These are phyloP conservation scores for Croton setiger DNA, from an alignment of 441 rosid genomes.

Conservation along the genomic window DNA sequence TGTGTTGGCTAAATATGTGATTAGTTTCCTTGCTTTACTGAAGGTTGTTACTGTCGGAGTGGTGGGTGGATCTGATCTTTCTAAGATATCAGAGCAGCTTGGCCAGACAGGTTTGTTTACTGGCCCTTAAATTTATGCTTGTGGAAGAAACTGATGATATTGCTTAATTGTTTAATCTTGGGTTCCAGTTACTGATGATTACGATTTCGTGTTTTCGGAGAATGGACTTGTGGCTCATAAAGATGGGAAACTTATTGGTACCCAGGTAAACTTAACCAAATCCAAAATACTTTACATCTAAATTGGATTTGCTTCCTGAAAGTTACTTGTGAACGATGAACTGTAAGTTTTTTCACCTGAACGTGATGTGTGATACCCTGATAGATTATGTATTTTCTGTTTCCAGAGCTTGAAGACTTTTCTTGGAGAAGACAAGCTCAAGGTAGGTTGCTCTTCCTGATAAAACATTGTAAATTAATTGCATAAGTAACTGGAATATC, in stretches of 20 bases:
- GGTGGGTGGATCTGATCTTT: conserved; percentile 94
- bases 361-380: conserved; percentile 15
- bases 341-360: conserved; percentile 12
- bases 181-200: conserved; percentile 66
- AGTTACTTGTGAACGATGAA: not conserved
- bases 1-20: conserved; percentile 5
- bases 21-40: conserved; percentile 12
- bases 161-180: conserved; percentile 1
- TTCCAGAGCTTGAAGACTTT: conserved; percentile 79
- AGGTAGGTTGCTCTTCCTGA: conserved; percentile 39
- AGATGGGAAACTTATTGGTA: conserved; percentile 79
- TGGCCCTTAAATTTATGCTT: conserved; percentile 7
- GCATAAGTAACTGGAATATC: not conserved
- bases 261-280: conserved; percentile 50
- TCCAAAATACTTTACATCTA: not conserved
- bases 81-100: conserved; percentile 92
- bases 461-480: conserved; percentile 4
- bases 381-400: conserved; percentile 23
- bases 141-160: not conserved
- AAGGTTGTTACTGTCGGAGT: conserved; percentile 87
- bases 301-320: not conserved
- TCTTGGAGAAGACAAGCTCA: conserved; percentile 85
- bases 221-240: conserved; percentile 97
- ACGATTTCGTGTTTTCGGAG: conserved; percentile 91
- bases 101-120: conserved; percentile 61